These are phyloP conservation scores for Blastobotrys petasosporus DNA, from an alignment of 1,139 yeast species.

Conservation along the genomic window DNA sequence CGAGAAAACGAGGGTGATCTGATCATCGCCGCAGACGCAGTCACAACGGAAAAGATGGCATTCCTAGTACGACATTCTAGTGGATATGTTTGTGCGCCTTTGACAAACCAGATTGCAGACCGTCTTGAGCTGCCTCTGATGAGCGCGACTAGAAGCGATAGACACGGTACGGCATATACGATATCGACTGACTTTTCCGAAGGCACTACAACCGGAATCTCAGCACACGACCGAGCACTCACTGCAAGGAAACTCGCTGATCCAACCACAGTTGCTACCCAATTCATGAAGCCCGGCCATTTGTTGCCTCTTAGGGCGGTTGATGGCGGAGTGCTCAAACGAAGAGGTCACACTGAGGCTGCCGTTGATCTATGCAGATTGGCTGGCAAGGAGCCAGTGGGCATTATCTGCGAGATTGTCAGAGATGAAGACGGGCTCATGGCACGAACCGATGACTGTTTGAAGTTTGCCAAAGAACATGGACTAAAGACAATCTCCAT, in stretches of 20 bases:
- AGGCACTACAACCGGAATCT: constrained; percentile 96
- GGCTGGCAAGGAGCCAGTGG: constrained; percentile 78
- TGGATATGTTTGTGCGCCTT: constrained; percentile 92
- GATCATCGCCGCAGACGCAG: constrained; percentile 79
- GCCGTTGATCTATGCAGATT: constrained; percentile 80
- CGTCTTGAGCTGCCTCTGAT: constrained; percentile 72
- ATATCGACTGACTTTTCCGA: constrained; percentile 73
- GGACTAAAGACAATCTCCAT: constrained; percentile 73
- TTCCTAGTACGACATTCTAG: constrained; percentile 79
- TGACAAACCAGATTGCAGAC: constrained; percentile 74
- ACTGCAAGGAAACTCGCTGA: constrained; percentile 72
- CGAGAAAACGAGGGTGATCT: constrained; percentile 98
- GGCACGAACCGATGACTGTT: constrained; percentile 91
- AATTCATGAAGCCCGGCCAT: constrained; percentile 90
- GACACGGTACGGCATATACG: constrained; percentile 96
- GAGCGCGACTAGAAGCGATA: constrained; percentile 53
- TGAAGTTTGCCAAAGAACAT: constrained; percentile 56
- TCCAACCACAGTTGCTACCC: constrained; percentile 47
- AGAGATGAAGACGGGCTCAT: constrained; percentile 89
- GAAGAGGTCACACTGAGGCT: constrained; percentile 99
- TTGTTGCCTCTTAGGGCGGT: constrained; percentile 87
- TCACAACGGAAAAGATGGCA: constrained; percentile 87
- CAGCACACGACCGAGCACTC: constrained; percentile 88
- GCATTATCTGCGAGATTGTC: constrained; percentile 90
- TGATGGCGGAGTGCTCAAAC: constrained; percentile 69